Conservation (phyloP, 31 red algal genomes). For the Bonnemaisonia californica region DNA sequence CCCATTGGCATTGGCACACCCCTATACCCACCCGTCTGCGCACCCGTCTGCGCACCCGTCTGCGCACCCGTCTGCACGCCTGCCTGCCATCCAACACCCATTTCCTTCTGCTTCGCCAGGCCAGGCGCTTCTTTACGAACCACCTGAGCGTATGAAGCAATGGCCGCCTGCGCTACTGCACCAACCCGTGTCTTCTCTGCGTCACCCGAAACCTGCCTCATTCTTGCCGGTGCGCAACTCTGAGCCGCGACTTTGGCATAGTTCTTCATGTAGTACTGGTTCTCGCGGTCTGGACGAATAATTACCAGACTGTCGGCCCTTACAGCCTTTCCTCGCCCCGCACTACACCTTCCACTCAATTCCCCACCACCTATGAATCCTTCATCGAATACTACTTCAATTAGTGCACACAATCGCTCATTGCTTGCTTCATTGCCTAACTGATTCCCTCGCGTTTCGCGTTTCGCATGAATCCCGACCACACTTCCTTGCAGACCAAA, state of each 20-base stretch:
- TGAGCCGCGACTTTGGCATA: constrained; percentile 38
- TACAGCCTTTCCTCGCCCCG: constrained; percentile 76
- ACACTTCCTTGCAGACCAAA: constrained; percentile 89
- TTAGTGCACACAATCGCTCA: too few relatives aligned
- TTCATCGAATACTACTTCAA: constrained; percentile 96
- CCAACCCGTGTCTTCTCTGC: neutral
- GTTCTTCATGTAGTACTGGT: constrained; percentile 49
- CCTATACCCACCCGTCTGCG: too few relatives aligned
- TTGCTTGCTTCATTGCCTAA: neutral
- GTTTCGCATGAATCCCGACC: constrained; percentile 67
- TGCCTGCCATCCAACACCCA: too few relatives aligned
- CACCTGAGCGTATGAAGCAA: constrained; percentile 21
- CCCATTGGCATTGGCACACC: too few relatives aligned
- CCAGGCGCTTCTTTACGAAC: neutral
- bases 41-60: too few relatives aligned
- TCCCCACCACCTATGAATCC: constrained; percentile 82
- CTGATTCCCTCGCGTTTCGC: neutral
- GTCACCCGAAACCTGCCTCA: neutral
- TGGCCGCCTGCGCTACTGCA: constrained; percentile 8
- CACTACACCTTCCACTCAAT: constrained; percentile 70
- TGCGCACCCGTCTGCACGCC: too few relatives aligned
- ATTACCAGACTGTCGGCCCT: constrained; percentile 46
- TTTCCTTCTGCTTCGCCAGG: too few relatives aligned
- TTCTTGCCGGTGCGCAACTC: neutral
- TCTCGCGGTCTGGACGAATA: constrained; percentile 63